Conservation (phyloP, 2,329 filamentous ascomycete genomes). For the Dothistroma pini region DNA sequence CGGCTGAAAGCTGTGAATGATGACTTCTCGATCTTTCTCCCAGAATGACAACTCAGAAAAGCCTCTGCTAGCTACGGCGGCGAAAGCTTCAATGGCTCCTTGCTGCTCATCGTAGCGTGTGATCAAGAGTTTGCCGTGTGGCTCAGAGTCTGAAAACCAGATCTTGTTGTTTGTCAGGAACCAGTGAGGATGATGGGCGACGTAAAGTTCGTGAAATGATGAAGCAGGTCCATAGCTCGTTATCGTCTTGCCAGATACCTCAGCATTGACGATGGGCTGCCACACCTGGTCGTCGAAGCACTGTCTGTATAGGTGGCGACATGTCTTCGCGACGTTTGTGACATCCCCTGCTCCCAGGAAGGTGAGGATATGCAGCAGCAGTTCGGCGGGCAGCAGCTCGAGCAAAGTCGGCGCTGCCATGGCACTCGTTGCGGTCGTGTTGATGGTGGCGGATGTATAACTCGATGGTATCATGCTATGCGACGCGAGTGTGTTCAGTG, state of each 20-base stretch:
- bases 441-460: not conserved
- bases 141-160: constrained; percentile 76
- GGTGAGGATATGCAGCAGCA: constrained; percentile 67
- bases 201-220: constrained; percentile 68
- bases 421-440: not conserved
- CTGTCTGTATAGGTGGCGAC: constrained; percentile 56
- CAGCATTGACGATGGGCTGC: constrained; percentile 64
- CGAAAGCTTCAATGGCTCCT: constrained; percentile 76
- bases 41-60: constrained; percentile 58
- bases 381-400: constrained; percentile 68
- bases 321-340: constrained; percentile 57
- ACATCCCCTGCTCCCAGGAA: constrained; percentile 65
- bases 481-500: not conserved
- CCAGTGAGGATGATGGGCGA: constrained; percentile 75
- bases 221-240: constrained; percentile 54
- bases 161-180: constrained; percentile 75
- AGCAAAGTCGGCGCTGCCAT: constrained; percentile 39
- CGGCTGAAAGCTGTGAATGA: constrained; percentile 71
- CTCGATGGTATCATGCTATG: not conserved
- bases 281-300: constrained; percentile 67
- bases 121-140: constrained; percentile 71
- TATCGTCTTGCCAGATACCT: constrained; percentile 57
- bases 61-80: constrained; percentile 63
- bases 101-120: constrained; percentile 69
- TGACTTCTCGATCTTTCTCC: constrained; percentile 59